Percentiles rank a stretch among this genome's conserved stretches.
Conservation (phyloP, 805 yeast genomes). For the Starmerella bacillaris region DNA sequence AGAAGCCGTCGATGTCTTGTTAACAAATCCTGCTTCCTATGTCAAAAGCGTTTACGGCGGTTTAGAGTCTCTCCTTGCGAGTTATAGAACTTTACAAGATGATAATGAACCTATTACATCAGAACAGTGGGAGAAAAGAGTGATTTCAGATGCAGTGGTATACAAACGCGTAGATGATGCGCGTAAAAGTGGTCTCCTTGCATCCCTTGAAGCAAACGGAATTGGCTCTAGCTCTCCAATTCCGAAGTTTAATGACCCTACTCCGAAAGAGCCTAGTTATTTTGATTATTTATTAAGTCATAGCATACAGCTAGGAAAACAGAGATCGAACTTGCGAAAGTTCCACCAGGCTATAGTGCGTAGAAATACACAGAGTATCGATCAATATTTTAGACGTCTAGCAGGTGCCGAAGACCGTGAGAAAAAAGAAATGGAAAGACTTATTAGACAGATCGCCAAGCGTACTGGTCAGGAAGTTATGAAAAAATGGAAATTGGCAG, state of each 20-base stretch:
- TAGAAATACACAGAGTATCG: conserved; percentile 65
- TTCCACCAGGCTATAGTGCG: conserved; percentile 49
- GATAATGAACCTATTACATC: conserved; percentile 43
- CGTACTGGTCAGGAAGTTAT: conserved; percentile 68
- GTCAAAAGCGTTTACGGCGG: conserved; percentile 28
- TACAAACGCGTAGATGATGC: conserved; percentile 32
- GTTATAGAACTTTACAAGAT: conserved; percentile 37
- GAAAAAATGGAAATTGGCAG: conserved; percentile 80
- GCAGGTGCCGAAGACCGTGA: conserved; percentile 78
- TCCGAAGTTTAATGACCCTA: conserved; percentile 33
- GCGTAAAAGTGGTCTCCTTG: conserved; percentile 22
- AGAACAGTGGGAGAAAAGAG: conserved; percentile 25
- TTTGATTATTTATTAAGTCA: conserved; percentile 64
- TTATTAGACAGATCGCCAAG: conserved; percentile 53
- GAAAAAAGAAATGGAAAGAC: conserved; percentile 55
- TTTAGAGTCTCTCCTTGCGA: conserved; percentile 31
- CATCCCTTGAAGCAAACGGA: conserved; percentile 20
- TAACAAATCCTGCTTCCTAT: conserved; percentile 45
- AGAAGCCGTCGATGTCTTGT: conserved; percentile 22
- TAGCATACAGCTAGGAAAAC: conserved; percentile 49
- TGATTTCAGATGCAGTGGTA: conserved; percentile 34
- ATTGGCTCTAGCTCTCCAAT: conserved; percentile 14
- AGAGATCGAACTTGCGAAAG: conserved; percentile 47
- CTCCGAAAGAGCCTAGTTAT: conserved; percentile 33
- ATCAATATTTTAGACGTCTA: conserved; percentile 66